phyloP scores from a whole-genome alignment of 306 rosid species.

The Cyclanthera cordifolia region DNA sequence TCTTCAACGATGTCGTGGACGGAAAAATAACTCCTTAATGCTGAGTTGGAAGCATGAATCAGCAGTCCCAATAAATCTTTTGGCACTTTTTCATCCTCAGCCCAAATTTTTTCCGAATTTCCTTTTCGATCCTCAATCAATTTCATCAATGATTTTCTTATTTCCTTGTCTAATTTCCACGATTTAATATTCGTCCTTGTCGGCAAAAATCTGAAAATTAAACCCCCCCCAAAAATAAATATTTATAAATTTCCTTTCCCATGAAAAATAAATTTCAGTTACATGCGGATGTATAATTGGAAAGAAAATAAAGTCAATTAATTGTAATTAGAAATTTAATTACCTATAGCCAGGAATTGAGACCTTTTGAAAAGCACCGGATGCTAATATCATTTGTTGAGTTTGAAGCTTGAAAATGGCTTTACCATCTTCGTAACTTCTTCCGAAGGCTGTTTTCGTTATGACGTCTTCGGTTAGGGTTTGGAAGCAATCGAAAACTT shows the following conservation, averaged over 20 bases:
- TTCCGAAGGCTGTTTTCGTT: constrained; percentile 66
- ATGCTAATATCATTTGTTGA: constrained; percentile 71
- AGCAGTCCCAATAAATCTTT: constrained; percentile 76
- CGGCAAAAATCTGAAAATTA: constrained; percentile 49
- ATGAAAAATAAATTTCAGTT: too few species aligned
- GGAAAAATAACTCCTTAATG: constrained; percentile 24
- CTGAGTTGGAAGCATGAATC: constrained; percentile 47
- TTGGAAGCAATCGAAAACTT: constrained; percentile 76
- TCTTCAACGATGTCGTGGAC: constrained; percentile 88
- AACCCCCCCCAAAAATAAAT: background rate
- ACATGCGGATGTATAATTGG: too few species aligned
- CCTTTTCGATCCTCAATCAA: constrained; percentile 37
- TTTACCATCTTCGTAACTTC: constrained; percentile 87
- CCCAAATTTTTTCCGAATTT: background rate
- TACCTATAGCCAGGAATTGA: constrained; percentile 92
- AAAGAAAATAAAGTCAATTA: too few species aligned
- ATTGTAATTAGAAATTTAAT: too few species aligned
- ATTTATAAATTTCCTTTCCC: too few species aligned
- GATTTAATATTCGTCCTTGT: constrained; percentile 60
- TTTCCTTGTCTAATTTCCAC: constrained; percentile 70
- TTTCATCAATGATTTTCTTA: constrained; percentile 45
- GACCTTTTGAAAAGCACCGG: constrained; percentile 76
- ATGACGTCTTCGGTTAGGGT: constrained; percentile 70
- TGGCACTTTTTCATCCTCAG: constrained; percentile 22
- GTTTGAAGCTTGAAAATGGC: constrained; percentile 65